Conservation (phyloP, 2,329 filamentous ascomycete genomes). For the Monilinia fructicola region DNA sequence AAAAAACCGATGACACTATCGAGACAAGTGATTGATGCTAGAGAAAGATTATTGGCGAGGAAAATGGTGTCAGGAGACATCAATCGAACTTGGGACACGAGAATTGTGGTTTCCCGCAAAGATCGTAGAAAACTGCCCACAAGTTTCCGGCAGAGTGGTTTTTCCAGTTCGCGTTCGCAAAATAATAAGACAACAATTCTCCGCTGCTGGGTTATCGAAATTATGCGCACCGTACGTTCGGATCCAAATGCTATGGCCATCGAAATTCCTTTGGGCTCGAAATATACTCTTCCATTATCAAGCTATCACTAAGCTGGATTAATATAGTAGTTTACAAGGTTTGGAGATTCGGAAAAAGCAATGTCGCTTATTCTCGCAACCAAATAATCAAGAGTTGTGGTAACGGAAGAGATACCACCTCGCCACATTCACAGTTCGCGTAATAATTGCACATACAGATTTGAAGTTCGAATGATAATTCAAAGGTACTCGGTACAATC, state of each 20-base stretch:
- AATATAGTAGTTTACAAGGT: too few relatives aligned
- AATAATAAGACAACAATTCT: neutral
- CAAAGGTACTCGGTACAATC: conserved; percentile 41
- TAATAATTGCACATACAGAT: conserved; percentile 56
- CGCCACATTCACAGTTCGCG: conserved; percentile 51
- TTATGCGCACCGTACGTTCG: conserved; percentile 46
- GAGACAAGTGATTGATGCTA: conserved; percentile 41
- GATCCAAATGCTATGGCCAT: too few relatives aligned
- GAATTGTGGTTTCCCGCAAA: conserved; percentile 45
- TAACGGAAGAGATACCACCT: conserved; percentile 44
- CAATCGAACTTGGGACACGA: conserved; percentile 43
- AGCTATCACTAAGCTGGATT: too few relatives aligned
- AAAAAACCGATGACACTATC: conserved; percentile 41
- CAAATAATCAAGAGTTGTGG: conserved; percentile 44
- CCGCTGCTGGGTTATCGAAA: conserved; percentile 43
- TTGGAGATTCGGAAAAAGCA: too few relatives aligned
- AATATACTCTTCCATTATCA: too few relatives aligned
- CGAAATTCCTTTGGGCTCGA: too few relatives aligned
- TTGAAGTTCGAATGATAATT: conserved; percentile 50
- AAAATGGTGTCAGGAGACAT: conserved; percentile 42
- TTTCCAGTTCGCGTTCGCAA: neutral
- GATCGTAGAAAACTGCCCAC: conserved; percentile 43
- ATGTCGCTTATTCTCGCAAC: too few relatives aligned
- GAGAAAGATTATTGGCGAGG: conserved; percentile 38
- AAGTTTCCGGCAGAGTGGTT: conserved; percentile 44